Evolutionary conservation across 768 basidiomycete species (phyloP).

Genomic region (Galerina sulciceps): DNA sequence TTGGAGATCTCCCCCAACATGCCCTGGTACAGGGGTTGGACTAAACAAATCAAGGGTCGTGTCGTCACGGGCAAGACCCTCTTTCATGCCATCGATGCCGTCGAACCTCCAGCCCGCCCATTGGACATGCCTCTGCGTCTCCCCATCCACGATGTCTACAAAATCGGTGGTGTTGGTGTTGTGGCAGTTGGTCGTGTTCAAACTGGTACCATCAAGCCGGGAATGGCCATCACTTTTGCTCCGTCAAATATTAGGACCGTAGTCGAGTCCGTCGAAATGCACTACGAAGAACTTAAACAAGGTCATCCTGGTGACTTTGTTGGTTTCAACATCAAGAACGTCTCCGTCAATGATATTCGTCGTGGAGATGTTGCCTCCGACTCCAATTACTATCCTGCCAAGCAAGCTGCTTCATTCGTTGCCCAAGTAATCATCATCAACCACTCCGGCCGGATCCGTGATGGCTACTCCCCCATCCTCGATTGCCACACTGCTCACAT

Average conservation of each 20-base stretch:
- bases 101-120: conserved; percentile 95
- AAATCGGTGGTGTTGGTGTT: conserved; percentile 99
- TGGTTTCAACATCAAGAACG: conserved; percentile 99
- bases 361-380: conserved; percentile 99
- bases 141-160: conserved; percentile 99
- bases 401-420: conserved; percentile 99
- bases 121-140: conserved; percentile 99
- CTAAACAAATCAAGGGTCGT: conserved; percentile 94
- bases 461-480: conserved; percentile 97
- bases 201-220: conserved; percentile 99
- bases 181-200: conserved; percentile 99
- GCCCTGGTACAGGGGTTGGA: conserved; percentile 99
- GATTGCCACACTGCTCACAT: conserved; percentile 99
- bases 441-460: conserved; percentile 99
- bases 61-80: conserved; percentile 97
- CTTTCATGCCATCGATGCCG: conserved; percentile 99
- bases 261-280: conserved; percentile 99
- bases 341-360: conserved; percentile 99
- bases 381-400: conserved; percentile 99
- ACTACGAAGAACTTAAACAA: conserved; percentile 95
- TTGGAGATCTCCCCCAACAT: conserved; percentile 98
- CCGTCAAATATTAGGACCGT: conserved; percentile 99
- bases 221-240: conserved; percentile 98
- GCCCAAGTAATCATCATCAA: conserved; percentile 99
- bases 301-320: conserved; percentile 99